phyloP scores from a whole-genome alignment of 2,329 filamentous ascomycete species.

The Pseudocercospora crystallina region DNA sequence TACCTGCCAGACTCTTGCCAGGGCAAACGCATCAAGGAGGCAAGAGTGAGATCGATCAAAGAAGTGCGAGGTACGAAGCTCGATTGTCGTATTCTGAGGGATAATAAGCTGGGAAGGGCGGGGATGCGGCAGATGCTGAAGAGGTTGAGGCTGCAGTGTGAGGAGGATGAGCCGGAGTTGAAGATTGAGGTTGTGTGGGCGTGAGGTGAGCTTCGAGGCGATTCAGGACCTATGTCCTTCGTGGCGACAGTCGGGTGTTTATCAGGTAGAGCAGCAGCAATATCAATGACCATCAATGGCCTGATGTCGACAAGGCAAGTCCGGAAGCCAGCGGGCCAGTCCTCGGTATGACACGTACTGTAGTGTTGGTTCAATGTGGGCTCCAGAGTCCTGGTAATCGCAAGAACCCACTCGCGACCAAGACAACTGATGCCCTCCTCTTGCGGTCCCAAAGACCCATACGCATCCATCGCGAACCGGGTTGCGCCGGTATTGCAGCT shows the following conservation, averaged over 20 bases:
- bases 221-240: too few relatives aligned
- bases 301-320: too few relatives aligned
- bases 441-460: conserved; percentile 5
- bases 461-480: too few relatives aligned
- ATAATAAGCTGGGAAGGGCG: conserved; percentile 3
- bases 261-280: not conserved
- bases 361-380: not conserved
- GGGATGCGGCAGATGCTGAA: conserved; percentile 8
- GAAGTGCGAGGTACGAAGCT: conserved; percentile 1
- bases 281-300: not conserved
- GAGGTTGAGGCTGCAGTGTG: conserved; percentile 2
- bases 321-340: too few relatives aligned
- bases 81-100: conserved; percentile 4
- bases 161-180: conserved; percentile 6
- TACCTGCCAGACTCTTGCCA: not conserved
- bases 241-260: too few relatives aligned
- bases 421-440: conserved; percentile 9
- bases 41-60: not conserved
- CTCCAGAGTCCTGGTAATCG: conserved; percentile 3
- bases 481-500: too few relatives aligned
- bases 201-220: not conserved
- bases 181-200: conserved; percentile 9
- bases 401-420: not conserved
- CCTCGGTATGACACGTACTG: too few relatives aligned
- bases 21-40: conserved; percentile 1